phyloP scores from a whole-genome alignment of 208 protist species.

The Polymyxa betae region DNA sequence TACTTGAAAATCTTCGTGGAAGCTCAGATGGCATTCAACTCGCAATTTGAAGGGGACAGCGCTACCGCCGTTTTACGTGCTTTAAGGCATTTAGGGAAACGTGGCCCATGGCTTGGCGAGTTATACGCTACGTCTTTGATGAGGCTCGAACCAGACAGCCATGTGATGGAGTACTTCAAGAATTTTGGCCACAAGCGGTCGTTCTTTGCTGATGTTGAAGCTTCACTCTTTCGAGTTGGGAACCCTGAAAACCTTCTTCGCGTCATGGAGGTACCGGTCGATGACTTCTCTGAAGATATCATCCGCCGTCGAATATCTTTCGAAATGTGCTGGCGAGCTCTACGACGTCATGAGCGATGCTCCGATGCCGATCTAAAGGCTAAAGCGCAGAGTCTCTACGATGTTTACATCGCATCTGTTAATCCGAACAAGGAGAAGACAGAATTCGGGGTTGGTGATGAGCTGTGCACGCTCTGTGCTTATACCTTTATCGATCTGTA shows the following conservation, averaged over 20 bases:
- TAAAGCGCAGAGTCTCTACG: neutral
- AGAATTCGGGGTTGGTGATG: slow-evolving; percentile 9
- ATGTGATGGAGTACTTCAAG: neutral
- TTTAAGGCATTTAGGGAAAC: too few species aligned
- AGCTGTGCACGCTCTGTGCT: slow-evolving; percentile 22
- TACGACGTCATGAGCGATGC: too few species aligned
- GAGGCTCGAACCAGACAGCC: neutral
- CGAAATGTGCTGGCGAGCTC: slow-evolving; percentile 32
- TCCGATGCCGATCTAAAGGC: neutral
- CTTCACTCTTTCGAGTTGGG: neutral
- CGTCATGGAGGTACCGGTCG: neutral
- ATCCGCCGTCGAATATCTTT: neutral
- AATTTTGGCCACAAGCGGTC: neutral
- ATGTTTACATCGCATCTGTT: neutral
- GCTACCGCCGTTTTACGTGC: too few species aligned
- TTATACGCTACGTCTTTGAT: too few species aligned
- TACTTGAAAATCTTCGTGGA: neutral
- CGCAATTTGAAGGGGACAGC: too few species aligned
- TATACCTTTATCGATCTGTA: slow-evolving; percentile 33
- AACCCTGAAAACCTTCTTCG: neutral
- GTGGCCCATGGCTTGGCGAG: slow-evolving; percentile 16
- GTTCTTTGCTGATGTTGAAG: slow-evolving; percentile 14
- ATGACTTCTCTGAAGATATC: neutral
- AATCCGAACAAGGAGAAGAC: neutral
- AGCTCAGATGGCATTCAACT: neutral